These are phyloP conservation scores for Heliamphora pulchella DNA, from an alignment of 179 eudicot genomes.

Conservation along the genomic window DNA sequence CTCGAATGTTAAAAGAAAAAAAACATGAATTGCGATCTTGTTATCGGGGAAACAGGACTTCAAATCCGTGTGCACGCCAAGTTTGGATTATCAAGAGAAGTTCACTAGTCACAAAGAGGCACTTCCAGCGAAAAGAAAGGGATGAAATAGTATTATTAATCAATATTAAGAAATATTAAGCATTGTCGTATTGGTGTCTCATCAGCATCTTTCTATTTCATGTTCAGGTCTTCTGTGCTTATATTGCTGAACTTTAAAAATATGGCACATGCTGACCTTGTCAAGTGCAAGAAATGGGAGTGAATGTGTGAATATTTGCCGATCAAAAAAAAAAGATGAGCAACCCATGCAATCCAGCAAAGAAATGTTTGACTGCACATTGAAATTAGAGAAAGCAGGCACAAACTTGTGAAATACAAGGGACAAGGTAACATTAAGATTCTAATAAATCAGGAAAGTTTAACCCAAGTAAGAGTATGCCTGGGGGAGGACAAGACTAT, in stretches of 20 bases:
- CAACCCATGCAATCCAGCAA: not conserved
- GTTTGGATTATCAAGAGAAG: not conserved
- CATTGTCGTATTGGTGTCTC: not conserved
- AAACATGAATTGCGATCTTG: not conserved
- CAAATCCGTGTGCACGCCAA: not conserved
- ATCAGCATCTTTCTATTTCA: not conserved
- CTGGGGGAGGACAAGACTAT: not conserved
- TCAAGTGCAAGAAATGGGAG: too few relatives aligned
- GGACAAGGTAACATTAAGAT: not conserved
- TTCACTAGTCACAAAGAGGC: not conserved
- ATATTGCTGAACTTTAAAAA: not conserved
- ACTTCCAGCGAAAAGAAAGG: not conserved
- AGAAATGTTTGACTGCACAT: not conserved
- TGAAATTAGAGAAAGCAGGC: not conserved
- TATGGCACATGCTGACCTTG: too few relatives aligned
- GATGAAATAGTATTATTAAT: not conserved
- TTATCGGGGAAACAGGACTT: not conserved
- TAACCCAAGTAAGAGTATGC: not conserved
- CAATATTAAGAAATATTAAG: too few relatives aligned
- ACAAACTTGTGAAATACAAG: conserved; percentile 1
- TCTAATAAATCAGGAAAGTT: not conserved
- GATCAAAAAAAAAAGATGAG: not conserved
- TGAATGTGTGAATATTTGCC: too few relatives aligned
- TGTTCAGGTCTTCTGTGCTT: not conserved
- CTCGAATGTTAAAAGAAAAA: not conserved